These are phyloP conservation scores for Solanum clarkiae DNA, from an alignment of 257 asterid species.

Conservation along the genomic window DNA sequence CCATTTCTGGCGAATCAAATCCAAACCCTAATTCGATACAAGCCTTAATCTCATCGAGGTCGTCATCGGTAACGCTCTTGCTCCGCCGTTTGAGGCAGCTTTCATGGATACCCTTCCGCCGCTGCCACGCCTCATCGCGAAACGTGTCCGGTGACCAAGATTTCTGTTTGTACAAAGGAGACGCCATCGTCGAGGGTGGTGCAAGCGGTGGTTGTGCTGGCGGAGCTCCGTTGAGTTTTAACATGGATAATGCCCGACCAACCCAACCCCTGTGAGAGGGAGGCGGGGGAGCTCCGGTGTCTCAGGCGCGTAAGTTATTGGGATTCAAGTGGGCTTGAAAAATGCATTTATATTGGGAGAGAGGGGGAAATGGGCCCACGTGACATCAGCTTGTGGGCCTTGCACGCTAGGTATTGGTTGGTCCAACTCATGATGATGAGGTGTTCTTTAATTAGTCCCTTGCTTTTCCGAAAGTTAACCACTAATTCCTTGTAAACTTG, in stretches of 20 bases:
- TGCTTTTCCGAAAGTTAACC: background rate
- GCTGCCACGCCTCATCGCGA: slow-evolving; percentile 69
- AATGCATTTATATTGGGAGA: background rate
- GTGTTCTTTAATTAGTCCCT: slow-evolving; percentile 1
- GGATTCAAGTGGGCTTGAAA: background rate
- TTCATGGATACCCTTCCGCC: slow-evolving; percentile 28
- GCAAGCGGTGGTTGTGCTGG: background rate
- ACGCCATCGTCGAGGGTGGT: background rate
- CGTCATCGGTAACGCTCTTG: slow-evolving; percentile 71
- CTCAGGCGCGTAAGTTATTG: slow-evolving; percentile 12
- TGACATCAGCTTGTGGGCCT: slow-evolving; percentile 7
- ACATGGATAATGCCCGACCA: slow-evolving; percentile 7
- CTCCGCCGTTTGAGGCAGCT: slow-evolving; percentile 25
- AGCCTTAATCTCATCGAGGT: slow-evolving; percentile 65
- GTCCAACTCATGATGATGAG: slow-evolving; percentile 13
- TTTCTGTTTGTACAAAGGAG: slow-evolving; percentile 40
- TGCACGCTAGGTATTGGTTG: slow-evolving; percentile 19
- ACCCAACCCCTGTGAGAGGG: slow-evolving; percentile 57
- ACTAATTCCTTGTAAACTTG: background rate
- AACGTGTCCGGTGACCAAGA: slow-evolving; percentile 61
- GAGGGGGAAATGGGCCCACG: background rate
- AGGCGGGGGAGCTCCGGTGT: slow-evolving; percentile 8
- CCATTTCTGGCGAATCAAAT: slow-evolving; percentile 62
- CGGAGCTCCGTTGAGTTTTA: background rate
- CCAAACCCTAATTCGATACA: slow-evolving; percentile 73